A percentile compares a stretch with the other conserved stretches of the same genome.
Conservation (phyloP, 2,329 filamentous ascomycete species). For the Cercospora zeina region DNA sequence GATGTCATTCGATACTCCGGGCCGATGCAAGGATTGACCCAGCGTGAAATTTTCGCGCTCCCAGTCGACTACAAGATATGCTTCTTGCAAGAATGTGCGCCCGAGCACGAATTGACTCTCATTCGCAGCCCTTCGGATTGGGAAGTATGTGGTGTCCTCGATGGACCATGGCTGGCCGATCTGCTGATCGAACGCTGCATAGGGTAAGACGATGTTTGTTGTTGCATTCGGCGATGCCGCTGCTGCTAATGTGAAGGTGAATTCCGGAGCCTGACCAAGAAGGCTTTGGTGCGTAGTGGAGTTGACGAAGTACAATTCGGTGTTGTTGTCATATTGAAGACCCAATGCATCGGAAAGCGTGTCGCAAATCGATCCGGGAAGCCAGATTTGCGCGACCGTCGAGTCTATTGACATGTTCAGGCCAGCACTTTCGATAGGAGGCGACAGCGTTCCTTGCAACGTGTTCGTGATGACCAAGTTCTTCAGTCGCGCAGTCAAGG, state of each 20-base stretch:
- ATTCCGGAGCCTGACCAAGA: slow-evolving; percentile 37
- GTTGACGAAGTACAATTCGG: slow-evolving; percentile 45
- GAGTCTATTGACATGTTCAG: slow-evolving; percentile 39
- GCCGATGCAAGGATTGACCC: slow-evolving; percentile 17
- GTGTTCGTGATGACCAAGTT: slow-evolving; percentile 9
- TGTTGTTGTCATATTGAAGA: slow-evolving; percentile 42
- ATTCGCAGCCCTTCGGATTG: slow-evolving; percentile 33
- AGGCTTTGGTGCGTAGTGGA: slow-evolving; percentile 41
- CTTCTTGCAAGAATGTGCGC: slow-evolving; percentile 37
- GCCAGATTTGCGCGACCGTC: slow-evolving; percentile 45
- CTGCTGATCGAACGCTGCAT: slow-evolving; percentile 38
- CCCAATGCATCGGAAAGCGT: slow-evolving; percentile 44
- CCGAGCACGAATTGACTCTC: slow-evolving; percentile 35
- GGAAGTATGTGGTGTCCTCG: slow-evolving; percentile 30
- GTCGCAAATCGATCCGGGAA: slow-evolving; percentile 44
- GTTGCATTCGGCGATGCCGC: slow-evolving; percentile 14
- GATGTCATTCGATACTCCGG: slow-evolving; percentile 16
- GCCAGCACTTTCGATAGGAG: background rate
- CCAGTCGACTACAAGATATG: slow-evolving; percentile 31
- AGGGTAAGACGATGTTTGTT: slow-evolving; percentile 35
- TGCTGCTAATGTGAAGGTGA: slow-evolving; percentile 40
- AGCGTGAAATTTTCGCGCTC: slow-evolving; percentile 25
- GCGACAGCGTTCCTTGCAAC: slow-evolving; percentile 11
- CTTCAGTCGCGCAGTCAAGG: slow-evolving; percentile 11
- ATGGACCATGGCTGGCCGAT: slow-evolving; percentile 25